Percentiles rank a stretch among this genome's conserved stretches.
Conservation (phyloP, 257 asterid genomes). For the Leptodermis oblonga region DNA sequence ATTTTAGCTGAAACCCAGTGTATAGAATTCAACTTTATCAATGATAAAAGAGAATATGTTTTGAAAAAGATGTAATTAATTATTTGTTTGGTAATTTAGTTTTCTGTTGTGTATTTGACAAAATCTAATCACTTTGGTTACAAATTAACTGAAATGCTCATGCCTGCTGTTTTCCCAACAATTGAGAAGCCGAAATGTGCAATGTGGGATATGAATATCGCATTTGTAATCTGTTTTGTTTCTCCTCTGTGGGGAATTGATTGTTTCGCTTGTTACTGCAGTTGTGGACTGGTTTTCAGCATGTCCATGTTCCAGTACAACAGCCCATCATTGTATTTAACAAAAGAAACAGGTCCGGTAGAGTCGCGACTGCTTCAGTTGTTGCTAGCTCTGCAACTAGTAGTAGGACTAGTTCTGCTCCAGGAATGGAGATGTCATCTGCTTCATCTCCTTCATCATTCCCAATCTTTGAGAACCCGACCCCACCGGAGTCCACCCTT, state of each 20-base stretch:
- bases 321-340: constrained; percentile 23
- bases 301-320: constrained; percentile 16
- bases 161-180: not conserved
- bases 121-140: not conserved
- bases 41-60: not conserved
- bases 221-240: not conserved
- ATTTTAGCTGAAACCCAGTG: not conserved
- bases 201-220: not conserved
- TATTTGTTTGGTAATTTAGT: not conserved
- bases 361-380: constrained; percentile 26
- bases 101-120: too few species aligned
- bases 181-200: not conserved
- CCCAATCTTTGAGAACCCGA: constrained; percentile 54
- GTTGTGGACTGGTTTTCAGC: constrained; percentile 26
- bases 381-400: constrained; percentile 27
- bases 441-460: constrained; percentile 40
- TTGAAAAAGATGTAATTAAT: too few species aligned
- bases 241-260: constrained; percentile 1
- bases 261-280: constrained; percentile 13
- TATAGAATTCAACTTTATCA: not conserved
- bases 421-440: constrained; percentile 19
- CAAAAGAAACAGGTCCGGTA: constrained; percentile 26
- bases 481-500: constrained; percentile 42
- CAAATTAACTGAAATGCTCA: not conserved
- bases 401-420: constrained; percentile 27